Evolutionary conservation across 495 filamentous ascomycete genomes (phyloP).

Genomic region (Penicillium coprophilum): DNA sequence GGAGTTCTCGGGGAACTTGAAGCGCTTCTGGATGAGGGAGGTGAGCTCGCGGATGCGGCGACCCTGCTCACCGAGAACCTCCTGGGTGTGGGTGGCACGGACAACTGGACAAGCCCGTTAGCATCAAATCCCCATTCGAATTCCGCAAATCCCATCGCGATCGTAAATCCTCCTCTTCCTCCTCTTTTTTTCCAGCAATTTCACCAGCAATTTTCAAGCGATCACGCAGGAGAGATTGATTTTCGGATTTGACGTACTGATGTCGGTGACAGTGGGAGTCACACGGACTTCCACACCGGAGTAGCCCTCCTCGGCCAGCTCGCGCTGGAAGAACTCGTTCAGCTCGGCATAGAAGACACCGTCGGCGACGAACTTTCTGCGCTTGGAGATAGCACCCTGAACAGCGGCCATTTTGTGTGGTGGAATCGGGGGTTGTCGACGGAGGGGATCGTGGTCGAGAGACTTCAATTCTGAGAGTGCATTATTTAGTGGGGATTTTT

Average conservation of each 20-base stretch:
- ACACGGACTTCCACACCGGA: conserved; percentile 99
- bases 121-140: conserved; percentile 27
- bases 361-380: conserved; percentile 99
- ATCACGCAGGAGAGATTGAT: conserved; percentile 11
- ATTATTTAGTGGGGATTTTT: conserved; percentile 48
- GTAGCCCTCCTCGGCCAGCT: conserved; percentile 99
- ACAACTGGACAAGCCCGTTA: conserved; percentile 64
- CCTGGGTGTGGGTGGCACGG: conserved; percentile 99
- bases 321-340: conserved; percentile 99
- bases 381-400: conserved; percentile 84
- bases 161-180: conserved; percentile 9
- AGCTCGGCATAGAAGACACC: conserved; percentile 99
- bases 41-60: conserved; percentile 99
- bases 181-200: conserved; percentile 14
- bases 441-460: conserved; percentile 39
- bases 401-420: conserved; percentile 61
- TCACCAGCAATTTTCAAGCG: conserved; percentile 12
- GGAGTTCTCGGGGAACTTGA: conserved; percentile 99
- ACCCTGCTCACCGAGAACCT: conserved; percentile 99
- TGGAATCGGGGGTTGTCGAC: conserved; percentile 40
- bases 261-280: conserved; percentile 98
- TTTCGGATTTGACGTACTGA: conserved; percentile 62
- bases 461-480: conserved; percentile 39
- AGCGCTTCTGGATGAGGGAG: conserved; percentile 99
- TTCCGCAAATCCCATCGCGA: conserved; percentile 10